Base-by-base conservation (phyloP, 2,329 filamentous ascomycete species). In the Ophiostoma australiae region DNA sequence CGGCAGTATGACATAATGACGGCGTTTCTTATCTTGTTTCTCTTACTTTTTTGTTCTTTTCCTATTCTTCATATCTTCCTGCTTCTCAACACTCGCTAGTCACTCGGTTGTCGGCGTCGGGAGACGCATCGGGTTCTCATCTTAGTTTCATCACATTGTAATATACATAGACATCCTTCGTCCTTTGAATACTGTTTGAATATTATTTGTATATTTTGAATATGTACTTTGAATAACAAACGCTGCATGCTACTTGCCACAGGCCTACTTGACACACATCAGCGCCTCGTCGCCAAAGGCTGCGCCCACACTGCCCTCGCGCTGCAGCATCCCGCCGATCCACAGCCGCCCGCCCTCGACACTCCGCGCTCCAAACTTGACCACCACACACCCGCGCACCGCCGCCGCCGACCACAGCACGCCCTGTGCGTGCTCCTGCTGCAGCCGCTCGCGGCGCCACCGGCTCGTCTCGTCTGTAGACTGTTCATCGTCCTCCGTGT, bases 301-400 rank as follows among this genome's bases (percentile, higher is more conserved):
- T 69, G 81, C 79, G 20, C 85, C 81, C 11, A 97, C 83, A 73
- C 87, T 94, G 1, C 91, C 91, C 78, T 97, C 92, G 73, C 87
- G 85, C 66, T 84, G 80, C 67, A 97, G 81, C 86, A 97, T 91
- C 7, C 84, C 84, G 11, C 89, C 88, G 72, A 98, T 84, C 93
- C 94, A 98, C 67, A 86, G 82, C 74, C 91, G 87, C 4, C 90
- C 93, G 35, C 90, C 90, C 78, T 98, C 93, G 33, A 97, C 90
- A 65, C 90, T 90, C 70, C 84, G 85, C 1, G 94, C 92, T 1
- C 92, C 93, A 78, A 98, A 96, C 79, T 98, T 98, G 75, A 98
- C 90, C 35, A 97, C 85, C 3, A 95, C 90, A 77, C 94, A 97
- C 4, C 92, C 90, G 70, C 93, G 86, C 44, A 96, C 88, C 35